These are phyloP conservation scores for Diospyros lotus DNA, from an alignment of 148 eudicot species.

Conservation along the genomic window DNA sequence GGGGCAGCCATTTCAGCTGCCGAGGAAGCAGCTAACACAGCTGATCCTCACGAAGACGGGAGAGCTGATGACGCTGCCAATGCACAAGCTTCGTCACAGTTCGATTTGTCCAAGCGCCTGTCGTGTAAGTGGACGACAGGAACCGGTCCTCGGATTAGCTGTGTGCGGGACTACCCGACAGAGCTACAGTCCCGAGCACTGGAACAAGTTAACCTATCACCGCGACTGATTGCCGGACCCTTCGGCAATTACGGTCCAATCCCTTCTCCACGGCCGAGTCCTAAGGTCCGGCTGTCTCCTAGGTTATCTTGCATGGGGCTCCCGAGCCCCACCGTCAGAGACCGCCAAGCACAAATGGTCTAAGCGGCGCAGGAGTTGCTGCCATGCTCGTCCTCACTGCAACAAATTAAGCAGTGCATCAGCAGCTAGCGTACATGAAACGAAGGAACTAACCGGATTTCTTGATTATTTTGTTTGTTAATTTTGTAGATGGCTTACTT, in stretches of 20 bases:
- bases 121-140: slow-evolving; percentile 83
- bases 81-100: slow-evolving; percentile 19
- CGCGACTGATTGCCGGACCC: slow-evolving; percentile 37
- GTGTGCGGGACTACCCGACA: slow-evolving; percentile 80
- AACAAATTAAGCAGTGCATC: not conserved
- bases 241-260: slow-evolving; percentile 30
- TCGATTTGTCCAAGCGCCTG: slow-evolving; percentile 43
- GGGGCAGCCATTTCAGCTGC: slow-evolving; percentile 5
- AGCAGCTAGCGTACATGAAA: not conserved
- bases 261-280: slow-evolving; percentile 42
- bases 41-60: slow-evolving; percentile 9
- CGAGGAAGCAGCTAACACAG: not conserved
- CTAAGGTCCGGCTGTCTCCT: slow-evolving; percentile 38
- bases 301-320: slow-evolving; percentile 55
- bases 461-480: slow-evolving; percentile 19
- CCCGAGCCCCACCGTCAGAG: slow-evolving; percentile 48
- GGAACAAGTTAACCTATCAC: slow-evolving; percentile 89
- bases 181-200: slow-evolving; percentile 79
- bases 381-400: not conserved
- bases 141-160: slow-evolving; percentile 72
- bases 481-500: slow-evolving; percentile 13
- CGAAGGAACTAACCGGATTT: slow-evolving; percentile 10
- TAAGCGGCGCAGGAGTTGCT: not conserved
- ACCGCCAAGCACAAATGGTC: not conserved
- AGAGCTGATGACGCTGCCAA: not conserved